Evolutionary conservation across 192 early-diverging fungal genomes (phyloP), one percentile per base, ranked within the genome.

Genomic region (Entomortierella parvispora): DNA sequence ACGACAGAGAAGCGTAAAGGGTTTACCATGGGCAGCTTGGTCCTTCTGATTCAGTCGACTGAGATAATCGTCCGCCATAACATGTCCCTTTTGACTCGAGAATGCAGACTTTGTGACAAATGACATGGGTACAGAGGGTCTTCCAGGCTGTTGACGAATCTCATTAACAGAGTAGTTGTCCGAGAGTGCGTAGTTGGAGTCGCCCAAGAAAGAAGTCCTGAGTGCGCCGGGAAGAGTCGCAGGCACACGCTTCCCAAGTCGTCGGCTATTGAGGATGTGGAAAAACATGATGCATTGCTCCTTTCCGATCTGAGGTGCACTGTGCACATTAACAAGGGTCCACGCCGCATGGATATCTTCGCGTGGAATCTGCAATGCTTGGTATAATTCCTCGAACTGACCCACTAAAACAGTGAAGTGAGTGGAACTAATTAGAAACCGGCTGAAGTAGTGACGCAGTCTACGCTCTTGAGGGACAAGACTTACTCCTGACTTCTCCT

Each of bases 251-350:
- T 79, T 80, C 11, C 87, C 87, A 25, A 81, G 81, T 33, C 82
- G 79, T 23, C 84, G 84, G 28, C 86, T 83, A 62, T 87, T 85
- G 29, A 89, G 64, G 22, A 89, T 81, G 58, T 89, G 87, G 43
- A 84, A 84, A 50, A 85, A 89, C 32, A 83, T 80, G 34, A 89
- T 67, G 34, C 83, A 84, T 59, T 85, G 84, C 53, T 89, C 87
- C 72, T 84, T 82, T 14, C 81, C 85, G 32, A 89, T 74, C 53
- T 79, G 79, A 66, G 85, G 84, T 18, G 83, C 75, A 29, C 77
- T 78, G 49, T 89, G 86, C 9, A 89, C 87, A 60, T 89, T 84
- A 15, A 87, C 81, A 17, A 87, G 57, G 6, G 79, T 68, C 86
- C 87, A 89, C 57, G 85, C 87, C 2, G 83, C 77, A 29, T 81